Evolutionary conservation across 768 basidiomycete species (phyloP).

Genomic region (Galerina marginata): DNA sequence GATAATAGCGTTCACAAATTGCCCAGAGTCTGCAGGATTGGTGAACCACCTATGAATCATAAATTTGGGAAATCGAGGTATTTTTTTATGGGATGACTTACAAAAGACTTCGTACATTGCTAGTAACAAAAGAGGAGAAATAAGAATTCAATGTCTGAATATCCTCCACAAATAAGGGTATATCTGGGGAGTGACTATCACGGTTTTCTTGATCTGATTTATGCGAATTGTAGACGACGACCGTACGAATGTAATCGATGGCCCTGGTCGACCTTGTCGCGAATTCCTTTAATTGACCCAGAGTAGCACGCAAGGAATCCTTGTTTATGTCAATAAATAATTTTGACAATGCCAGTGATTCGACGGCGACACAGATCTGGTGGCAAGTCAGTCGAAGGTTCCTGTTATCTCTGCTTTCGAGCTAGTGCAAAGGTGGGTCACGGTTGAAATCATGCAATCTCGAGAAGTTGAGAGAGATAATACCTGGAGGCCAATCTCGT

Average conservation of each 20-base stretch:
- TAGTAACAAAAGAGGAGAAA: too few relatives aligned
- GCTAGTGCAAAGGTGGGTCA: background rate
- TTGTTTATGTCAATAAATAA: background rate
- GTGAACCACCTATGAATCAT: too few relatives aligned
- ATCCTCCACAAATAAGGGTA: background rate
- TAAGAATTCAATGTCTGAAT: too few relatives aligned
- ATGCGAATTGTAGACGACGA: too few relatives aligned
- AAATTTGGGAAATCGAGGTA: too few relatives aligned
- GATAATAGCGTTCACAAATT: background rate
- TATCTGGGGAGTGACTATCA: background rate
- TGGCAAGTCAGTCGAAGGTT: background rate
- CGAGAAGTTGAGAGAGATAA: background rate
- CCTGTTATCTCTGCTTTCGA: background rate
- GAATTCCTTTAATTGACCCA: background rate
- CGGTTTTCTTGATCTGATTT: background rate
- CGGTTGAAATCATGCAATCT: background rate
- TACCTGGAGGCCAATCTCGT: conserved; percentile 1
- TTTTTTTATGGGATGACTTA: too few relatives aligned
- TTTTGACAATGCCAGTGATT: background rate
- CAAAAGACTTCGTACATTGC: too few relatives aligned
- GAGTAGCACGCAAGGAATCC: background rate
- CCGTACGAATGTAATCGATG: background rate
- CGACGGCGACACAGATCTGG: background rate
- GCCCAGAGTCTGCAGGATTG: too few relatives aligned
- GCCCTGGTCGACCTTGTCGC: background rate